Conservation (phyloP, 2,329 filamentous ascomycete genomes). For the Didymella glomerata region DNA sequence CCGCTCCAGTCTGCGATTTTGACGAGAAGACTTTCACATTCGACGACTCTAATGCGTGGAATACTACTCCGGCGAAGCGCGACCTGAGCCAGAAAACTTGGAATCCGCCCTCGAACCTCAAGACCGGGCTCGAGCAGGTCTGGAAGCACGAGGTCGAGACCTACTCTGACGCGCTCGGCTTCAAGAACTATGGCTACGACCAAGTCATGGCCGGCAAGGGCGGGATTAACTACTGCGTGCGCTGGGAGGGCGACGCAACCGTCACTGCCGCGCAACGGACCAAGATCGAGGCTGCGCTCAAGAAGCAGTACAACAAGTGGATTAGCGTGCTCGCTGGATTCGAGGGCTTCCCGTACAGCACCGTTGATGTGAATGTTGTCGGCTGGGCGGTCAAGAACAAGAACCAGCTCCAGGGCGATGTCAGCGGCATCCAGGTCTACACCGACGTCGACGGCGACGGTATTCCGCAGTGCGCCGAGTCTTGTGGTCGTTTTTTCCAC, state of each 20-base stretch:
- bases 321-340: constrained; percentile 56
- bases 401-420: constrained; percentile 50
- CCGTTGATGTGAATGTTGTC: constrained; percentile 54
- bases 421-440: constrained; percentile 53
- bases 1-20: constrained; percentile 30
- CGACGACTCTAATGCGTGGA: constrained; percentile 29
- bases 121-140: constrained; percentile 34
- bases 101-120: constrained; percentile 38
- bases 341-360: constrained; percentile 55
- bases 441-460: constrained; percentile 53
- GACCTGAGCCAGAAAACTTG: constrained; percentile 33
- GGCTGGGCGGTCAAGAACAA: constrained; percentile 56
- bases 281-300: constrained; percentile 48
- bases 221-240: constrained; percentile 55
- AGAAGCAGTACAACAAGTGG: constrained; percentile 53
- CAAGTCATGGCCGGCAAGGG: constrained; percentile 43
- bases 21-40: constrained; percentile 22
- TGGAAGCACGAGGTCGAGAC: constrained; percentile 38
- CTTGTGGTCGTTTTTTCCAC: constrained; percentile 58
- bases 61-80: constrained; percentile 26
- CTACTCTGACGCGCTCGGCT: constrained; percentile 33
- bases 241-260: constrained; percentile 54
- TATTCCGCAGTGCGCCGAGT: constrained; percentile 54
- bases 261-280: constrained; percentile 53
- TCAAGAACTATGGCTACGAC: constrained; percentile 47